Base-by-base conservation (phyloP, 345 rosid species). In the Fremontodendron californicum region DNA sequence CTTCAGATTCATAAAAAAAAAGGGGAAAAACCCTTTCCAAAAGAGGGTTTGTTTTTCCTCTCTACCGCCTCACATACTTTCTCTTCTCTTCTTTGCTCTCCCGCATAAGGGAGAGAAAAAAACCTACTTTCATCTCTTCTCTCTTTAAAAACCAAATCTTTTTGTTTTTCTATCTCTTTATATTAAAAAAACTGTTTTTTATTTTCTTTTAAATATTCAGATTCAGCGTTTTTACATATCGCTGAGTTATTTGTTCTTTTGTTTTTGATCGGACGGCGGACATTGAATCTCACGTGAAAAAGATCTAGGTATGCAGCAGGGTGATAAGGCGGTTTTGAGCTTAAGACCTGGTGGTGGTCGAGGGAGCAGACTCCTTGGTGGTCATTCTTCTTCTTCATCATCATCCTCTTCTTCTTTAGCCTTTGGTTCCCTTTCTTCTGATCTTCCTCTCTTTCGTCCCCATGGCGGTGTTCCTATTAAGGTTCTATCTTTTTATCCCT, bases 271-370 rank as follows among this genome's bases (percentile, higher is more conserved):
- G 77, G 71, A 75, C 82, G 78, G 81, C 31, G 78, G 80, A 77
- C 84, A 82, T 87, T 83, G 42, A 73, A 81, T 81, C 75, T 78
- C 19, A 29, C n/a, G 51, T 29, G 62, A 78, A 49, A 45, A 57
- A 77, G 84, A 84, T 81, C 88, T 85, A 86, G 94, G 85, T 85
- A 96, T 96, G 99, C 97, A 93, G 94, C 98, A 92, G 27, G 89
- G 94, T 83, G 97, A 96, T 88, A 91, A 86, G 79, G 81, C 97
- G 89, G 94, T 90, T 84, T 82, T 93, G 88, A 96, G 94, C 90
- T 96, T 96, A 91, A 96, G 99, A 82, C 99, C 98, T 88, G 99
- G 98, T 82, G 99, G 98, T 87, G 98, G 99, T 86, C 96, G 98
- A 77, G 94, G 96, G 43, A 88, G 84, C 85, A 91, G 96, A 87